Percentiles rank a stretch among this genome's conserved stretches.
phyloP scores from a whole-genome alignment of 2,329 filamentous ascomycete genomes.

The Fusarium continuum region DNA sequence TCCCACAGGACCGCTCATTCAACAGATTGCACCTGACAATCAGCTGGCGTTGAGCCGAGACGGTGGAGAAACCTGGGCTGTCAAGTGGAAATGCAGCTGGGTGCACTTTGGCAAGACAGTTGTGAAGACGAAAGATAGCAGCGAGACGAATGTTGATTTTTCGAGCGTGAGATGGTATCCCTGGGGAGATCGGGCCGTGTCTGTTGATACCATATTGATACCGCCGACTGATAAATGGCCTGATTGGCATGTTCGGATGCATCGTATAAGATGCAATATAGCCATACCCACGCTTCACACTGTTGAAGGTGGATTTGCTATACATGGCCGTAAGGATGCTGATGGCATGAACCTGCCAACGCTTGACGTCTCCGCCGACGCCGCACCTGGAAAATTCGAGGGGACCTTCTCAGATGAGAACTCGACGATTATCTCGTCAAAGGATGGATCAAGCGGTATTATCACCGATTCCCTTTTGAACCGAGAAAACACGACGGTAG shows the following conservation, averaged over 20 bases:
- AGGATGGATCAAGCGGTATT: conserved; percentile 24
- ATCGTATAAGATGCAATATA: conserved; percentile 15
- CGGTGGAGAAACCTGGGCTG: conserved; percentile 44
- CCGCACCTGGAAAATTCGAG: neutral
- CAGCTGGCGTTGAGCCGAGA: conserved; percentile 45
- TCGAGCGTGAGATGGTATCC: conserved; percentile 34
- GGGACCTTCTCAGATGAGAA: neutral
- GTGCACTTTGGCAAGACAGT: neutral
- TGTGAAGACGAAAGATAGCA: neutral
- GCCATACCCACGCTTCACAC: conserved; percentile 4
- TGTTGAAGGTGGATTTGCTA: conserved; percentile 36
- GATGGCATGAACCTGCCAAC: conserved; percentile 15
- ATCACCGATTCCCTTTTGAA: neutral
- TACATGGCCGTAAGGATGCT: neutral
- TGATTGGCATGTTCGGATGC: conserved; percentile 47
- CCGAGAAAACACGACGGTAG: neutral
- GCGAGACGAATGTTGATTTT: neutral
- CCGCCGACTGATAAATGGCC: conserved; percentile 46
- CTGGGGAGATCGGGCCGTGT: conserved; percentile 42
- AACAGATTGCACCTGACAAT: conserved; percentile 50
- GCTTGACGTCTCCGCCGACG: neutral
- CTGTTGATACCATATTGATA: conserved; percentile 43
- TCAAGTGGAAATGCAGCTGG: conserved; percentile 43
- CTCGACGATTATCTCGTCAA: conserved; percentile 12
- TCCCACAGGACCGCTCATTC: conserved; percentile 48